Conservation (phyloP, 768 basidiomycete genomes). For the Pholiota molesta region DNA sequence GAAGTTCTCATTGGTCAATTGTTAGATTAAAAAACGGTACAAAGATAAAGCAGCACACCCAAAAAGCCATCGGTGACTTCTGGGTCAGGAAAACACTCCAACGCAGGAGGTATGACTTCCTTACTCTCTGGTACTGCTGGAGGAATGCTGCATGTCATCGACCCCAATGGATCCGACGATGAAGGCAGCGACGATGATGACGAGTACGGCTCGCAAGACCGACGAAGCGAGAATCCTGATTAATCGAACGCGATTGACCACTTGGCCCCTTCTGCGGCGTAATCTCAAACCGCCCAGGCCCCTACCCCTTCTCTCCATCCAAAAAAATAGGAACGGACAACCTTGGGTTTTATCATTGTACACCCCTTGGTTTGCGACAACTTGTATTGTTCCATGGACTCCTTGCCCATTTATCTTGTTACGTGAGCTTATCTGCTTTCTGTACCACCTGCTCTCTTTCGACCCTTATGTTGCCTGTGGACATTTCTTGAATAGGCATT, state of each 20-base stretch:
- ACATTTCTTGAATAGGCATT: not conserved
- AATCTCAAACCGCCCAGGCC: not conserved
- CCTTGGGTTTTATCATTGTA: slow-evolving; percentile 2
- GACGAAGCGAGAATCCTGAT: slow-evolving; percentile 22
- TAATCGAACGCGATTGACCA: not conserved
- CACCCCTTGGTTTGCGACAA: not conserved
- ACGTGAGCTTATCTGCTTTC: not conserved
- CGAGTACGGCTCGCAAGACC: slow-evolving; percentile 29
- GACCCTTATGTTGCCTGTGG: not conserved
- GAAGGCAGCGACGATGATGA: slow-evolving; percentile 32
- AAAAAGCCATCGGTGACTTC: slow-evolving; percentile 4
- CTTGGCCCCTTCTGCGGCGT: not conserved
- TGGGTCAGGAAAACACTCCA: not conserved
- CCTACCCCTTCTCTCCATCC: not conserved
- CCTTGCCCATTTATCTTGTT: not conserved
- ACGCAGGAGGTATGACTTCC: slow-evolving; percentile 15
- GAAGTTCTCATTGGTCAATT: not conserved
- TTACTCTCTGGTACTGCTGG: slow-evolving; percentile 13
- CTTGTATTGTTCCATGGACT: slow-evolving; percentile 1
- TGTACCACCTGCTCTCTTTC: not conserved
- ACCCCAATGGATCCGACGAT: slow-evolving; percentile 16
- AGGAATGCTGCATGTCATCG: slow-evolving; percentile 21
- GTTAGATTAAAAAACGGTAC: slow-evolving; percentile 27
- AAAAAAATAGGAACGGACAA: slow-evolving; percentile 4
- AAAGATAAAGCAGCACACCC: slow-evolving; percentile 17